Percentiles rank a stretch among this genome's conserved stretches.
Conservation (phyloP, 2,329 filamentous ascomycete species). For the Sphaerulina vaccinii region DNA sequence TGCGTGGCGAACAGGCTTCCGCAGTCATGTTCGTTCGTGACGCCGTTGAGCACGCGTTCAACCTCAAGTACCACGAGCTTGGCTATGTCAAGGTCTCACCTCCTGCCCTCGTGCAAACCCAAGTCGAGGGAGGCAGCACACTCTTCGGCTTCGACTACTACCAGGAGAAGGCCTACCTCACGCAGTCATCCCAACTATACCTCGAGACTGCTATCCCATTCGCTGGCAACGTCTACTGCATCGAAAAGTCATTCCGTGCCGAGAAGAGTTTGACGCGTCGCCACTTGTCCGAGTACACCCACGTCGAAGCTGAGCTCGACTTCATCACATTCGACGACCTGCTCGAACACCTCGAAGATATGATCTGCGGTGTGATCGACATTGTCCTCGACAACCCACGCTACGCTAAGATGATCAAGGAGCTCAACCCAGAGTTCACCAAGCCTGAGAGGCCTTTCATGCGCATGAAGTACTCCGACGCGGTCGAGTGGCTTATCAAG, state of each 20-base stretch:
- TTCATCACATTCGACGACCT: constrained; percentile 92
- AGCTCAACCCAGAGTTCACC: constrained; percentile 88
- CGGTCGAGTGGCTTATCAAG: constrained; percentile 88
- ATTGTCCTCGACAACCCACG: constrained; percentile 70
- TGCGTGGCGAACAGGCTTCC: constrained; percentile 81
- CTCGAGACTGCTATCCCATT: constrained; percentile 91
- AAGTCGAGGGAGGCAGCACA: constrained; percentile 89
- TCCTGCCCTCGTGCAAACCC: constrained; percentile 88
- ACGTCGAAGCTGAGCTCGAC: constrained; percentile 94
- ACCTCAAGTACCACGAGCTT: constrained; percentile 72
- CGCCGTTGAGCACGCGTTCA: constrained; percentile 77
- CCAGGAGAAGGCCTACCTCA: constrained; percentile 85
- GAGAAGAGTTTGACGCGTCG: constrained; percentile 94
- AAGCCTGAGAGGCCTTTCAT: constrained; percentile 80
- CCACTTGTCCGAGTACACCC: constrained; percentile 93
- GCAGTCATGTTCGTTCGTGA: constrained; percentile 84
- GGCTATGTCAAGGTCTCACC: constrained; percentile 80
- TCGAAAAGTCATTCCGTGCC: constrained; percentile 97
- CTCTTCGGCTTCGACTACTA: constrained; percentile 91
- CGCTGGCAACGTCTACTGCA: constrained; percentile 93
- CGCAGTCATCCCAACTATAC: constrained; percentile 95
- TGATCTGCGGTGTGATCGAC: constrained; percentile 85
- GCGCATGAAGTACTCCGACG: constrained; percentile 92
- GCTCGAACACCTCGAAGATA: constrained; percentile 78
- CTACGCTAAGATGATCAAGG: constrained; percentile 70